Percentiles rank a stretch among this genome's conserved stretches.
Conservation (phyloP, 2,329 filamentous ascomycete species). For the Colletotrichum sp. region DNA sequence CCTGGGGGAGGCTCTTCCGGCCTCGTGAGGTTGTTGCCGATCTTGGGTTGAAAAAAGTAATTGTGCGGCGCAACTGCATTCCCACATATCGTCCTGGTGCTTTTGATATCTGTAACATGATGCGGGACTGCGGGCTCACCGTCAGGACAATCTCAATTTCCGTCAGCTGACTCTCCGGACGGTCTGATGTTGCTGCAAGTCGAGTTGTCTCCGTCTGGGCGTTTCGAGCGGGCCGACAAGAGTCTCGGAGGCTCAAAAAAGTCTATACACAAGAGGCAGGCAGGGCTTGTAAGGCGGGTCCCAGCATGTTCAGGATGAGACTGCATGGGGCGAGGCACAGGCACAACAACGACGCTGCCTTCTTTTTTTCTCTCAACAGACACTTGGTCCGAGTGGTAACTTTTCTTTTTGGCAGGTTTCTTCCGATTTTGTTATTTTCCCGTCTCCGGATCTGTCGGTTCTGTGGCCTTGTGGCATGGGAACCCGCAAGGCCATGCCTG, state of each 20-base stretch:
- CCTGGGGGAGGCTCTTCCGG: neutral
- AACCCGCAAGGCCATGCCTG: neutral
- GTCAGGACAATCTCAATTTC: constrained; percentile 1
- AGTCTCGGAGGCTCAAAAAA: neutral
- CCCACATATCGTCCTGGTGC: neutral
- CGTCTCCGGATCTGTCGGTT: neutral
- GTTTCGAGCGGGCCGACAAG: neutral
- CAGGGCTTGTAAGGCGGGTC: neutral
- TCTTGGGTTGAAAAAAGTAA: neutral
- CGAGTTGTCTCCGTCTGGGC: neutral
- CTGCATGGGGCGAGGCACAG: neutral
- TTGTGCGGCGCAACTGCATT: neutral
- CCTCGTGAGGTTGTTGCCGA: neutral
- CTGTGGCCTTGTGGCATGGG: neutral
- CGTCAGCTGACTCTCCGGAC: neutral
- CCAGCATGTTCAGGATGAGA: neutral
- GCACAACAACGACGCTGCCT: neutral
- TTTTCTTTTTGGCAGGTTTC: neutral
- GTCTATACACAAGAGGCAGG: neutral
- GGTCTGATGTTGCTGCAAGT: constrained; percentile 1
- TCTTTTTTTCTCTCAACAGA: neutral
- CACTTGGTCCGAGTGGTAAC: neutral
- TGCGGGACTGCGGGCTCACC: neutral
- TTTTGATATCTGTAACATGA: neutral
- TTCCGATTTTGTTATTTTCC: neutral